Conservation (phyloP, 164 flowering plant genomes). For the Tinospora cordifolia region DNA sequence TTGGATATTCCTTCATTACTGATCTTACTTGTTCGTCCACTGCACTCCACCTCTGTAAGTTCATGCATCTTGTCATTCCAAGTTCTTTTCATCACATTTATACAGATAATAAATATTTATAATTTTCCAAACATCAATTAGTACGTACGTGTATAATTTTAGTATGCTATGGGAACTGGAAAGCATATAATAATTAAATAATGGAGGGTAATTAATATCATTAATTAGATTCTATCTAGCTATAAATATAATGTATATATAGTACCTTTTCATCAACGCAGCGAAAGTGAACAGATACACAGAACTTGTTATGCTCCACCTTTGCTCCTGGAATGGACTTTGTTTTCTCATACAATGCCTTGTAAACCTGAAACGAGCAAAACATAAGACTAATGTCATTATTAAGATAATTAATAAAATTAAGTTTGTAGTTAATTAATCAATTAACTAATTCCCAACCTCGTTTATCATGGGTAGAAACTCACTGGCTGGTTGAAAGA, state of each 20-base stretch:
- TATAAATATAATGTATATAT: too few species aligned
- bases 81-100: neutral
- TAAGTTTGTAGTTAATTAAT: too few species aligned
- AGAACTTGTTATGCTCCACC: slow-evolving; percentile 90
- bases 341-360: slow-evolving; percentile 54
- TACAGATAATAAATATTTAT: too few species aligned
- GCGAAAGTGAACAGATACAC: slow-evolving; percentile 84
- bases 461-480: slow-evolving; percentile 81
- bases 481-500: slow-evolving; percentile 72
- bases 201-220: too few species aligned
- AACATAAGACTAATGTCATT: slow-evolving; percentile 22
- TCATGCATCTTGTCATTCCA: neutral
- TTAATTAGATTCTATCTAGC: too few species aligned
- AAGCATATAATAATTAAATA: neutral
- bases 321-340: slow-evolving; percentile 69
- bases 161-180: too few species aligned
- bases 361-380: slow-evolving; percentile 14
- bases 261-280: slow-evolving; percentile 87
- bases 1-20: slow-evolving; percentile 58
- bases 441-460: slow-evolving; percentile 27
- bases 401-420: neutral
- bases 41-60: slow-evolving; percentile 59
- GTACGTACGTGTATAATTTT: too few species aligned
- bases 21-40: slow-evolving; percentile 59
- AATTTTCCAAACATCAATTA: neutral